Evolutionary conservation across 192 early-diverging fungal species (phyloP).

Genomic region (Kickxella alabastrina): DNA sequence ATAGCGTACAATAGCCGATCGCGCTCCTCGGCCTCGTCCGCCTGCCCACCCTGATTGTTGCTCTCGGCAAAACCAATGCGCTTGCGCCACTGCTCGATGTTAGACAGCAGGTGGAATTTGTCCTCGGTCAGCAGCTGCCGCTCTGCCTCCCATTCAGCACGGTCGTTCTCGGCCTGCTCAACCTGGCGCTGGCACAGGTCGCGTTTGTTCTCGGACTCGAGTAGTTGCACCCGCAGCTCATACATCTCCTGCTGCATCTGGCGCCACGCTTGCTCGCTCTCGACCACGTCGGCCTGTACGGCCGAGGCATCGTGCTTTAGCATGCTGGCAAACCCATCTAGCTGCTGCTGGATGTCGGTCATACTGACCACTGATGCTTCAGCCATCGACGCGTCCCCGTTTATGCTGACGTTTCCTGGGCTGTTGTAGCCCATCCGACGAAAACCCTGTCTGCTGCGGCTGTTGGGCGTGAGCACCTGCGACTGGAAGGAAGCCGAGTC

Average conservation of each 20-base stretch:
- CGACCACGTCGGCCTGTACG: slow-evolving; percentile 25
- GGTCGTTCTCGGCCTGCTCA: slow-evolving; percentile 18
- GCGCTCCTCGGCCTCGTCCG: slow-evolving; percentile 30
- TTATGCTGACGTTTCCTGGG: neutral
- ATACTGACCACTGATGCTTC: slow-evolving; percentile 7
- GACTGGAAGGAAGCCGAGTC: slow-evolving; percentile 1
- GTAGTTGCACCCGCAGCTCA: slow-evolving; percentile 12
- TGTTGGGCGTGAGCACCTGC: slow-evolving; percentile 4
- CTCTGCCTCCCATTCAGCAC: slow-evolving; percentile 38
- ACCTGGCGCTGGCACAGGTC: slow-evolving; percentile 22
- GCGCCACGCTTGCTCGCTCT: slow-evolving; percentile 37
- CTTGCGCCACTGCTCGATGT: slow-evolving; percentile 31
- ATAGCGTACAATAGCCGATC: slow-evolving; percentile 32
- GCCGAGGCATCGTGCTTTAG: slow-evolving; percentile 38
- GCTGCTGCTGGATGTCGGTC: slow-evolving; percentile 25
- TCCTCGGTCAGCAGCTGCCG: slow-evolving; percentile 34
- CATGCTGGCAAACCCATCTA: slow-evolving; percentile 33
- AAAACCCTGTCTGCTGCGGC: neutral
- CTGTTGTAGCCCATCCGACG: neutral
- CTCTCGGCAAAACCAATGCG: slow-evolving; percentile 39
- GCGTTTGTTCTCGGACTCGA: slow-evolving; percentile 16
- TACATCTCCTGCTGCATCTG: slow-evolving; percentile 30
- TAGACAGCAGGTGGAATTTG: slow-evolving; percentile 20
- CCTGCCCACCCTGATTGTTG: slow-evolving; percentile 42
- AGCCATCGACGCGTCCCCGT: slow-evolving; percentile 1